These are phyloP conservation scores for Penicillium manginii DNA, from an alignment of 495 filamentous ascomycete species.

Conservation along the genomic window DNA sequence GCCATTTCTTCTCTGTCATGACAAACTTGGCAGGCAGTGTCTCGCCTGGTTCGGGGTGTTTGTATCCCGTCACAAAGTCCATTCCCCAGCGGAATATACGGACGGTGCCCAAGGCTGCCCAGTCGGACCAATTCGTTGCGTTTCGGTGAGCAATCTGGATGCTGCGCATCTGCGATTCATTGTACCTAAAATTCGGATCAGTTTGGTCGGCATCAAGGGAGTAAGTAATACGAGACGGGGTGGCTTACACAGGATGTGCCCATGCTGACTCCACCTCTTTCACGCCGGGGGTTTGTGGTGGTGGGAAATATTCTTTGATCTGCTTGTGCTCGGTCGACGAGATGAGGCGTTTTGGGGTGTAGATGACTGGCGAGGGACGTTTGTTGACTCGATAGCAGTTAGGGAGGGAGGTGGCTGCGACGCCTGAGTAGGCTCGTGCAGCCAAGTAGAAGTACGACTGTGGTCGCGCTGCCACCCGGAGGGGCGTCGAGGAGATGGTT, in stretches of 20 bases:
- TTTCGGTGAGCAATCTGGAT: constrained; percentile 71
- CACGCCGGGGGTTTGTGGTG: constrained; percentile 38
- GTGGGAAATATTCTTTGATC: constrained; percentile 47
- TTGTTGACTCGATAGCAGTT: constrained; percentile 20
- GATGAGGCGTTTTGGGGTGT: constrained; percentile 37
- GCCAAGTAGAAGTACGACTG: constrained; percentile 32
- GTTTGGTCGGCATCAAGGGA: constrained; percentile 11
- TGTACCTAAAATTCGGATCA: constrained; percentile 50
- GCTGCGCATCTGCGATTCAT: constrained; percentile 62
- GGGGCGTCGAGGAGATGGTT: constrained; percentile 36
- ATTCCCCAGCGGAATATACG: constrained; percentile 67
- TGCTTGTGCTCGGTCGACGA: constrained; percentile 40
- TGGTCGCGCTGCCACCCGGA: constrained; percentile 36
- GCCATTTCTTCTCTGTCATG: constrained; percentile 78
- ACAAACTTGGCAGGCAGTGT: constrained; percentile 47
- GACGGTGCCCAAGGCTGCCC: constrained; percentile 63
- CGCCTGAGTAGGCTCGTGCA: constrained; percentile 30
- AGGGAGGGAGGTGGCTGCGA: constrained; percentile 22
- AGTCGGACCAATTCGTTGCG: constrained; percentile 67
- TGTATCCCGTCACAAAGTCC: constrained; percentile 73
- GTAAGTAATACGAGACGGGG: neutral
- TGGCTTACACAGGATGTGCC: constrained; percentile 48
- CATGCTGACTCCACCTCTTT: constrained; percentile 43
- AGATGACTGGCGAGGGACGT: constrained; percentile 13
- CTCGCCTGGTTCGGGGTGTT: constrained; percentile 59